Conservation (phyloP, 768 basidiomycete species). For the Pisolithus orientalis region DNA sequence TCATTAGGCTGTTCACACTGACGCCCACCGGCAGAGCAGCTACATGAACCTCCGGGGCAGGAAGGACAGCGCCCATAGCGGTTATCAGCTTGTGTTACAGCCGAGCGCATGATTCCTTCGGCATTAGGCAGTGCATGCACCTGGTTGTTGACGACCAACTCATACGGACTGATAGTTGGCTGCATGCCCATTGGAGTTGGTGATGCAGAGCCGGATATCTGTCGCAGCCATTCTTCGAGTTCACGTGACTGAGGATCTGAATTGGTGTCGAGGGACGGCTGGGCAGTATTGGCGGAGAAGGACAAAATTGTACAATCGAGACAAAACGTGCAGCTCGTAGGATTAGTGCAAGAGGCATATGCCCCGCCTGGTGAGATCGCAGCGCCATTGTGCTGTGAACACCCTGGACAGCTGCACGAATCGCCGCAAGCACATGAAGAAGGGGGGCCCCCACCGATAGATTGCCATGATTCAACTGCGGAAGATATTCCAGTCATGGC, state of each 20-base stretch:
- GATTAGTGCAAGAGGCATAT: slow-evolving; percentile 33
- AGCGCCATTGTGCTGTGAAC: slow-evolving; percentile 46
- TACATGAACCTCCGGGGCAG: slow-evolving; percentile 27
- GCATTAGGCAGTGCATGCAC: slow-evolving; percentile 8
- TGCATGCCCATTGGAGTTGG: slow-evolving; percentile 15
- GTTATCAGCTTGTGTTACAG: slow-evolving; percentile 18
- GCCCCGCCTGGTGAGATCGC: slow-evolving; percentile 32
- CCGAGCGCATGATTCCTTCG: slow-evolving; percentile 3
- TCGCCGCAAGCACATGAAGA: slow-evolving; percentile 59
- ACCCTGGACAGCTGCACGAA: slow-evolving; percentile 59
- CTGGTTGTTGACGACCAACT: slow-evolving; percentile 13
- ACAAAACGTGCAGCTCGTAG: slow-evolving; percentile 40
- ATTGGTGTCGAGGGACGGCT: slow-evolving; percentile 36
- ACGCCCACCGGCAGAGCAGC: slow-evolving; percentile 27
- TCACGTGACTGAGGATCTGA: slow-evolving; percentile 38
- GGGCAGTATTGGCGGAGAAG: slow-evolving; percentile 35
- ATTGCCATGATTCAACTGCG: slow-evolving; percentile 19
- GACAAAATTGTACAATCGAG: slow-evolving; percentile 60
- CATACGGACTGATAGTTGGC: slow-evolving; percentile 26
- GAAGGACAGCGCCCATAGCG: slow-evolving; percentile 31
- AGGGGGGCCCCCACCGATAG: slow-evolving; percentile 29
- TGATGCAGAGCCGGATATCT: slow-evolving; percentile 28
- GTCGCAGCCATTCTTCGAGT: slow-evolving; percentile 62
- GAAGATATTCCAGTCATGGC: slow-evolving; percentile 19
- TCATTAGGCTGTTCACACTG: slow-evolving; percentile 21